phyloP scores from a whole-genome alignment of 2,329 filamentous ascomycete species.

The Trichophyton rubrum region DNA sequence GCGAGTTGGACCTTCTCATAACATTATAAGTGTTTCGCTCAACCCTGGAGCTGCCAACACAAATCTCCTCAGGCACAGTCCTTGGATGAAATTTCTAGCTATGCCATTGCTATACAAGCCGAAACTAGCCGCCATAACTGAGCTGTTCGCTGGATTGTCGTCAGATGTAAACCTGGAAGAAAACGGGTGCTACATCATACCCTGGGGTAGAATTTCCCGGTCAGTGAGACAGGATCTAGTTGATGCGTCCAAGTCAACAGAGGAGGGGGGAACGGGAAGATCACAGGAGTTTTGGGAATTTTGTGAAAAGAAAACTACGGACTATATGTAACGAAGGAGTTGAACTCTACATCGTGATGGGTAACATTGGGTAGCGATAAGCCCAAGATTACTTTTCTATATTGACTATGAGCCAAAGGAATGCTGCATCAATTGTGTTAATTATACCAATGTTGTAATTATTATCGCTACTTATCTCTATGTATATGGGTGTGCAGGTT shows the following conservation, averaged over 20 bases:
- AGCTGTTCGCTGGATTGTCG: conserved; percentile 37
- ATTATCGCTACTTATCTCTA: too few relatives aligned
- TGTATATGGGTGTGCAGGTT: too few relatives aligned
- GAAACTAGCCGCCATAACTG: conserved; percentile 36
- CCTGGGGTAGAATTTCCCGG: conserved; percentile 13
- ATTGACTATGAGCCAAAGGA: too few relatives aligned
- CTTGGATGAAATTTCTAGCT: conserved; percentile 13
- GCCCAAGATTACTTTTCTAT: too few relatives aligned
- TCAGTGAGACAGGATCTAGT: conserved; percentile 14
- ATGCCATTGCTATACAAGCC: conserved; percentile 21
- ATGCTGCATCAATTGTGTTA: too few relatives aligned
- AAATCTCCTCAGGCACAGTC: conserved; percentile 19
- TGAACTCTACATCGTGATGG: background rate
- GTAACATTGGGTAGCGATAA: background rate
- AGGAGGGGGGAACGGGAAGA: conserved; percentile 20
- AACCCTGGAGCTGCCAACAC: conserved; percentile 28
- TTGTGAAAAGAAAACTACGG: conserved; percentile 27
- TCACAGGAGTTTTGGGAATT: conserved; percentile 30
- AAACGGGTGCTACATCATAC: conserved; percentile 12
- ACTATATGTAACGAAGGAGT: conserved; percentile 4
- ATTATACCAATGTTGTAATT: too few relatives aligned
- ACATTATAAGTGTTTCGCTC: conserved; percentile 11
- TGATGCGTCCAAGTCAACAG: conserved; percentile 14
- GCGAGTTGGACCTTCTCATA: conserved; percentile 12
- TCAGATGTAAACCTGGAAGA: conserved; percentile 27